phyloP scores from a whole-genome alignment of 2,329 filamentous ascomycete species.

The Sporothrix sp. region DNA sequence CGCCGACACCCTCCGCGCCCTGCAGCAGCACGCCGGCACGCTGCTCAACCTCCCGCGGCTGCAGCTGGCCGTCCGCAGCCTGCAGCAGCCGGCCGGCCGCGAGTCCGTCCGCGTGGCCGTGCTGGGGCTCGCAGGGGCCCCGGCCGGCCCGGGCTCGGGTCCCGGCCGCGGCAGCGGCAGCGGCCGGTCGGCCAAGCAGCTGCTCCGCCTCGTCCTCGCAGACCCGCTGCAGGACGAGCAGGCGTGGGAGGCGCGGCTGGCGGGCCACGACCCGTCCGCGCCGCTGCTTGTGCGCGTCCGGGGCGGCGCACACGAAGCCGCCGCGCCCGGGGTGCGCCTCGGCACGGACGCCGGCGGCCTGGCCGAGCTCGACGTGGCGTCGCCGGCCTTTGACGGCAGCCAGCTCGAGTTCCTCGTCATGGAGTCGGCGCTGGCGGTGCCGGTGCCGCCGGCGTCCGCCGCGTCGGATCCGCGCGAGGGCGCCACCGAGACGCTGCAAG shows the following conservation, averaged over 20 bases:
- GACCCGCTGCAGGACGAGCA: conserved; percentile 56
- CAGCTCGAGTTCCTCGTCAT: conserved; percentile 56
- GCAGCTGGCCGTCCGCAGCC: conserved; percentile 59
- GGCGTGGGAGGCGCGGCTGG: conserved; percentile 57
- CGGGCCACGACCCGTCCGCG: conserved; percentile 37
- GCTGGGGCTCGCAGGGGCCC: conserved; percentile 35
- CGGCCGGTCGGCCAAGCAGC: conserved; percentile 45
- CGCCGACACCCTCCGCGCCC: conserved; percentile 45
- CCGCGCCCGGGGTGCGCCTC: not conserved
- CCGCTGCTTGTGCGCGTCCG: conserved; percentile 55
- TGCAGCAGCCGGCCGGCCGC: conserved; percentile 45
- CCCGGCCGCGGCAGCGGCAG: conserved; percentile 26
- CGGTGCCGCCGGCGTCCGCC: conserved; percentile 32
- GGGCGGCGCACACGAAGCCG: too few relatives aligned
- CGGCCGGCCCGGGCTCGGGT: too few relatives aligned
- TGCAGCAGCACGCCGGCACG: conserved; percentile 51
- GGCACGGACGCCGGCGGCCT: conserved; percentile 34
- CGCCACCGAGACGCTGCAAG: conserved; percentile 39
- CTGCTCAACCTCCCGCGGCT: conserved; percentile 60
- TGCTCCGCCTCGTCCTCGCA: conserved; percentile 60
- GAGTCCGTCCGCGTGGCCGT: conserved; percentile 52
- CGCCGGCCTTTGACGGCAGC: conserved; percentile 48
- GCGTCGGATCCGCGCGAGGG: conserved; percentile 23
- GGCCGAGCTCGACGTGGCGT: conserved; percentile 52
- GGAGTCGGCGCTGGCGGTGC: conserved; percentile 31